Evolutionary conservation across 2,329 filamentous ascomycete species (phyloP).

Genomic region (Verticillium nubilum): DNA sequence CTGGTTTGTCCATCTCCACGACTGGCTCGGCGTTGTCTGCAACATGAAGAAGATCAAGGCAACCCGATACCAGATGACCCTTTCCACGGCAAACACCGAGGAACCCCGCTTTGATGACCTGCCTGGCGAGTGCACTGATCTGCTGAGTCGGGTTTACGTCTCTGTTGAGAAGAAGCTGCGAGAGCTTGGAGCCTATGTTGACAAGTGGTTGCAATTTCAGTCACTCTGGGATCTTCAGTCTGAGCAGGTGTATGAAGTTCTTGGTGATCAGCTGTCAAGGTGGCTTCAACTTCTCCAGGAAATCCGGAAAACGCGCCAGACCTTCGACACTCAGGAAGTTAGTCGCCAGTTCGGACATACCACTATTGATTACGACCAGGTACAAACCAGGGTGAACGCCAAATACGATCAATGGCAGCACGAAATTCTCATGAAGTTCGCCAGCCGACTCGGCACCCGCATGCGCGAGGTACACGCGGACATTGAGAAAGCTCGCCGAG

Average conservation of each 20-base stretch:
- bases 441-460: constrained; percentile 76
- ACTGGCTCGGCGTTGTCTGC: constrained; percentile 90
- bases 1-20: constrained; percentile 89
- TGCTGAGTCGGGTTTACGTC: constrained; percentile 73
- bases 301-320: constrained; percentile 89
- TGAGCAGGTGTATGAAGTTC: constrained; percentile 86
- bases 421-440: constrained; percentile 92
- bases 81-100: constrained; percentile 60
- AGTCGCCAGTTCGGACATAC: constrained; percentile 90
- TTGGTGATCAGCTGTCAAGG: constrained; percentile 84
- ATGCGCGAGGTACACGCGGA: constrained; percentile 92
- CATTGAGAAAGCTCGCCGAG: constrained; percentile 82
- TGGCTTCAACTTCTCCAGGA: constrained; percentile 97
- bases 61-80: constrained; percentile 86
- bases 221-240: constrained; percentile 97
- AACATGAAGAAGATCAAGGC: constrained; percentile 92
- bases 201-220: constrained; percentile 98
- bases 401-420: constrained; percentile 99
- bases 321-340: constrained; percentile 95
- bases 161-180: constrained; percentile 78
- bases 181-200: constrained; percentile 79
- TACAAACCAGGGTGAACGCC: constrained; percentile 96
- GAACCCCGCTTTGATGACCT: constrained; percentile 77
- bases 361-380: constrained; percentile 95
- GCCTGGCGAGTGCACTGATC: constrained; percentile 74